phyloP scores from a whole-genome alignment of 2,329 filamentous ascomycete genomes.

The Fusarium sp. region DNA sequence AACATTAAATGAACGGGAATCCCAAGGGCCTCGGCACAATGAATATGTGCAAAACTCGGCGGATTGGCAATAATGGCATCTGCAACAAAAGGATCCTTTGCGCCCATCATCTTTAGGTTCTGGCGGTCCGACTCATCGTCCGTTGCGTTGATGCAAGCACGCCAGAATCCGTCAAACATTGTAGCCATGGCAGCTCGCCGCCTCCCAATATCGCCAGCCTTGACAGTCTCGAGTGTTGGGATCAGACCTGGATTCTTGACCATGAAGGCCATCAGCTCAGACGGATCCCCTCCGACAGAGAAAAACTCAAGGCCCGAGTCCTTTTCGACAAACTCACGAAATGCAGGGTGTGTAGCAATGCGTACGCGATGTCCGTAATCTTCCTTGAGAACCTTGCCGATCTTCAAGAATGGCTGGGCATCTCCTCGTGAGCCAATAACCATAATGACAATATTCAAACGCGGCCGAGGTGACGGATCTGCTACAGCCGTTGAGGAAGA shows the following conservation, averaged over 20 bases:
- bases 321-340: slow-evolving; percentile 77
- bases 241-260: slow-evolving; percentile 84
- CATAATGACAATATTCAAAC: slow-evolving; percentile 82
- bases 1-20: slow-evolving; percentile 88
- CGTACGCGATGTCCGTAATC: slow-evolving; percentile 78
- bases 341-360: slow-evolving; percentile 81
- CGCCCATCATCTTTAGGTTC: slow-evolving; percentile 72
- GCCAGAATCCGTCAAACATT: slow-evolving; percentile 87
- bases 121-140: slow-evolving; percentile 68
- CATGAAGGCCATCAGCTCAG: slow-evolving; percentile 88
- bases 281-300: slow-evolving; percentile 79
- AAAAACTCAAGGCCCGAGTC: slow-evolving; percentile 82
- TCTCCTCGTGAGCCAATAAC: slow-evolving; percentile 84
- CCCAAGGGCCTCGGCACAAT: slow-evolving; percentile 80
- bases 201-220: slow-evolving; percentile 74
- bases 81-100: slow-evolving; percentile 69
- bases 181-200: slow-evolving; percentile 76
- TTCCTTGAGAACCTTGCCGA: slow-evolving; percentile 76
- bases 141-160: slow-evolving; percentile 77
- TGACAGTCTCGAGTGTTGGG: slow-evolving; percentile 75
- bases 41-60: slow-evolving; percentile 78
- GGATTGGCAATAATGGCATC: slow-evolving; percentile 90
- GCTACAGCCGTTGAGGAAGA: slow-evolving; percentile 47
- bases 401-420: slow-evolving; percentile 80
- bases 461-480: slow-evolving; percentile 52